Conservation (phyloP, 176 grass and related monocot species). For the Cymbopogon citratus region DNA sequence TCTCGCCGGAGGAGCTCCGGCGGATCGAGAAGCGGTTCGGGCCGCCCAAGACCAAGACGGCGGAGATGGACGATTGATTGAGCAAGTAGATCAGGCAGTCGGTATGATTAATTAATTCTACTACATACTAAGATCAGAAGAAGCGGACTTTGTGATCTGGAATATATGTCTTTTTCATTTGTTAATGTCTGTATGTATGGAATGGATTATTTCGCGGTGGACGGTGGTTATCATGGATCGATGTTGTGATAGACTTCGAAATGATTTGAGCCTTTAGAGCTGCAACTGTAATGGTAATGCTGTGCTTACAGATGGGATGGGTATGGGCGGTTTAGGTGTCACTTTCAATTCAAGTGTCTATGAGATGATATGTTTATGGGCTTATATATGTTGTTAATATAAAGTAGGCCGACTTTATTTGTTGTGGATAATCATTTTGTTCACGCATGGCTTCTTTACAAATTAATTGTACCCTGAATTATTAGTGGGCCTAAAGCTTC, state of each 20-base stretch:
- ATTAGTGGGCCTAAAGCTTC: no score
- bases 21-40: no score
- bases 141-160: neutral
- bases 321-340: neutral
- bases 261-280: neutral
- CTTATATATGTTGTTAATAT: no score
- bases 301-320: neutral
- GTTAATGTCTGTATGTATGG: neutral
- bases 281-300: neutral
- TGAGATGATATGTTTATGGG: neutral
- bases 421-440: neutral
- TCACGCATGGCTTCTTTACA: neutral
- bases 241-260: neutral
- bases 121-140: neutral
- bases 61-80: slow-evolving; percentile 21
- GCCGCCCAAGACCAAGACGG: neutral
- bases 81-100: neutral
- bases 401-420: neutral
- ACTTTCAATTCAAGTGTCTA: neutral
- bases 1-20: no score
- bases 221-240: neutral
- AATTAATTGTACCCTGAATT: no score
- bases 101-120: neutral
- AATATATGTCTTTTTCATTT: slow-evolving; percentile 10
- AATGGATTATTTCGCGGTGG: neutral